Base-by-base conservation (phyloP, 2,329 filamentous ascomycete genomes). In the Juglanconis sp. region DNA sequence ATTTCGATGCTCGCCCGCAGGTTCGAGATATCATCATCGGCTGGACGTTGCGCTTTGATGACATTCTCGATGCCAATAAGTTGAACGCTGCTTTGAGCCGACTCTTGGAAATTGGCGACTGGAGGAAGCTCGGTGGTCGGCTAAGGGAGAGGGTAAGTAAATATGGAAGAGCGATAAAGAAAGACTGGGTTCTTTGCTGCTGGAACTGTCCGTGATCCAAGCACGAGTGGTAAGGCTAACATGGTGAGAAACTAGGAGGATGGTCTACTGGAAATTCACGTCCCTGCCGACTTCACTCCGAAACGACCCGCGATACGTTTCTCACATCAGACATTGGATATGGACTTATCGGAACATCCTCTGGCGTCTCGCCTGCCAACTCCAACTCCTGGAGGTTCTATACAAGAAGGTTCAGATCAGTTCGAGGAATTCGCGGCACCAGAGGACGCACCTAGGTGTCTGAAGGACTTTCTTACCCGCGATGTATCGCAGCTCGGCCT, bases 401-500 rank as follows among this genome's bases (percentile, higher is more conserved):
- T 76, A 8, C 60, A 74, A 17, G 63, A 60, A 15, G 69, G 67
- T 48, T 66, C 65, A 2, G 64, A 67, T 7, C 58, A 65, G 2
- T 71, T 73, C 57, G 59, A 62, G 3, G 51, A 62, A 5, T 63
- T 77, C 13, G 57, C 67, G 15, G 68, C 66, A 9, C 62, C 64
- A 8, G 52, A 62, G 15, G 65, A 64, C 5, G 68, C 62, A 2
- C 74, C 74, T 1, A 64, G 61, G 10, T 71, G 64, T 3, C 63
- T 79, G 0, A 66, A 72, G 1, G 78, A 81, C 57, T 79, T 76
- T 61, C 52, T 79, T 11, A 65, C 68, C 48, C 62, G 66, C 4
- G 79, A 82, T 65, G 68, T 65, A 17, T 80, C 81, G 0, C 77
- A 79, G 65, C 66, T 84, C 4, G 73, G 74, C 4, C 68, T 84